phyloP scores from a whole-genome alignment of 1,284 basidiomycete genomes.

The Apiotrichum porosum region DNA sequence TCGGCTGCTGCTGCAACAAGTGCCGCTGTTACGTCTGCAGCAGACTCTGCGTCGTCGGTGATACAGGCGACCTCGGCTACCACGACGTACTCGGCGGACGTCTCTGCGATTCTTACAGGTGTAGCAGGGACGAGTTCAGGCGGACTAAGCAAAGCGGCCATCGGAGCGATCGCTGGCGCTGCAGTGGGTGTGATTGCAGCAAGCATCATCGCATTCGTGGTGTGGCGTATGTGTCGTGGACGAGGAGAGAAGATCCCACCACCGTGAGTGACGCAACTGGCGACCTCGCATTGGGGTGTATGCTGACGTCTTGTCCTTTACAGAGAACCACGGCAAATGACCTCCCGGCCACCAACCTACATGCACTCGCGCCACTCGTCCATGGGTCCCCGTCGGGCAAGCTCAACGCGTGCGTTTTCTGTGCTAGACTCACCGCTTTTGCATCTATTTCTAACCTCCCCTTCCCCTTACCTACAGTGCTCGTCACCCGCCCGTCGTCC shows the following conservation, averaged over 20 bases:
- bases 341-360: conserved; percentile 6
- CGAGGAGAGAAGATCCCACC: conserved; percentile 38
- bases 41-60: too few relatives aligned
- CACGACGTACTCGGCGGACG: too few relatives aligned
- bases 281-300: not conserved
- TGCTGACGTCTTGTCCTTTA: conserved; percentile 1
- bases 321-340: conserved; percentile 35
- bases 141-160: too few relatives aligned
- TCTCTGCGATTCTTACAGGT: too few relatives aligned
- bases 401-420: conserved; percentile 30
- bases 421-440: not conserved
- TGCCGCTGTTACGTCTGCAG: too few relatives aligned
- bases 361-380: conserved; percentile 11
- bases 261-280: conserved; percentile 30
- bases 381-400: conserved; percentile 14
- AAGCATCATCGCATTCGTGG: conserved; percentile 19
- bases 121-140: too few relatives aligned
- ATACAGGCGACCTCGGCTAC: too few relatives aligned
- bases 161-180: conserved; percentile 45
- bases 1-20: too few relatives aligned
- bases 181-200: conserved; percentile 33
- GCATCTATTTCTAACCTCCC: not conserved
- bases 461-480: conserved; percentile 17
- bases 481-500: conserved; percentile 13
- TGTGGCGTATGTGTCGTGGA: conserved; percentile 27